Conservation (phyloP, 768 basidiomycete species). For the Xerocomellus chrysenteron region DNA sequence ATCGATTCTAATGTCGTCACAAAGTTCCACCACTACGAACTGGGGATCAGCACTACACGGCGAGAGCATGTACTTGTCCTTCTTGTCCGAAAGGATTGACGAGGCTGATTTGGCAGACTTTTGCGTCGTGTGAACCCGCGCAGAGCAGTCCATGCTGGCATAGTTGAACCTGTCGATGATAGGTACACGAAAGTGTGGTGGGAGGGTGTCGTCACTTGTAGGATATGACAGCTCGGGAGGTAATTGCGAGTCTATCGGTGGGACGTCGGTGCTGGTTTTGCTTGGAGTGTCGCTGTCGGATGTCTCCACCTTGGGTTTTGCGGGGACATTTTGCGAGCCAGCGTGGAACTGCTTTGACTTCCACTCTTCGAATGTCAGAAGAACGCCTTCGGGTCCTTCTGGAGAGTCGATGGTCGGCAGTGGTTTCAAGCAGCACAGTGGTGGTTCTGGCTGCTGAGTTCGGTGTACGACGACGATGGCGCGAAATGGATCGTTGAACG, state of each 20-base stretch:
- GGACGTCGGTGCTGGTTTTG: conserved; percentile 1
- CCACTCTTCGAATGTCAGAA: conserved; percentile 89
- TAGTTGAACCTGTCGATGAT: conserved; percentile 92
- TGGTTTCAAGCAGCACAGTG: conserved; percentile 69
- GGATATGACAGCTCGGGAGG: conserved; percentile 14
- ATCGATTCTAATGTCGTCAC: conserved; percentile 96
- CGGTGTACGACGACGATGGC: conserved; percentile 51
- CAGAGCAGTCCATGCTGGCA: conserved; percentile 89
- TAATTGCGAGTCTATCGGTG: conserved; percentile 6
- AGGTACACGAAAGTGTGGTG: conserved; percentile 70
- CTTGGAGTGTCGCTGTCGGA: conserved; percentile 1
- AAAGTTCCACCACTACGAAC: conserved; percentile 93
- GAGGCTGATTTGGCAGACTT: conserved; percentile 77
- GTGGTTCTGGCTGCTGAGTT: conserved; percentile 46
- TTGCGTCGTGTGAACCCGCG: conserved; percentile 85
- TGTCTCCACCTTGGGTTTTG: conserved; percentile 2
- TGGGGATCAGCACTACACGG: conserved; percentile 68
- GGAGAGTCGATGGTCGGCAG: conserved; percentile 34
- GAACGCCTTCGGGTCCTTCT: conserved; percentile 54
- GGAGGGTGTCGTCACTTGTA: conserved; percentile 29
- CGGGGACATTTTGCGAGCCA: conserved; percentile 30
- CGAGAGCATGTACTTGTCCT: conserved; percentile 95
- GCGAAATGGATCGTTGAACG: conserved; percentile 60
- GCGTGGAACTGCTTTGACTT: conserved; percentile 62
- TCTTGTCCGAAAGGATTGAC: conserved; percentile 83